phyloP scores from a whole-genome alignment of 306 rosid species.

The Phaseolus lunatus region DNA sequence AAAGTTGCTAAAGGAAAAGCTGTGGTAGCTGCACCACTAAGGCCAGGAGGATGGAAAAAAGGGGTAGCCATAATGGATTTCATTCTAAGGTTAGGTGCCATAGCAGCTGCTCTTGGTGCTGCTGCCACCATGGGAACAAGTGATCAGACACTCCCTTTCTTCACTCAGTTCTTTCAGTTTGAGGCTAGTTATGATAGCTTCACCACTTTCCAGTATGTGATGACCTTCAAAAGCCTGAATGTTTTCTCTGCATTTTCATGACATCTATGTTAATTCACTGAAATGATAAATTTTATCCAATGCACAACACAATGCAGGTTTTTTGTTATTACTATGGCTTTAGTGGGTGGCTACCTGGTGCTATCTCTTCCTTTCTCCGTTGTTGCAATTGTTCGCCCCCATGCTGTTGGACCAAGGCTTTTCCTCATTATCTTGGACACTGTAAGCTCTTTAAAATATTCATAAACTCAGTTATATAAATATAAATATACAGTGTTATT shows the following conservation, averaged over 20 bases:
- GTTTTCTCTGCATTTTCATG: neutral
- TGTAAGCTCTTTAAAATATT: conserved; percentile 43
- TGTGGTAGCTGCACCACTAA: conserved; percentile 30
- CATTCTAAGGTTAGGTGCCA: conserved; percentile 76
- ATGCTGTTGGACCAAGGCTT: conserved; percentile 68
- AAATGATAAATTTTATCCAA: neutral
- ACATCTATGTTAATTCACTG: neutral
- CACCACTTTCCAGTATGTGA: conserved; percentile 72
- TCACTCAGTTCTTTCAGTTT: conserved; percentile 92
- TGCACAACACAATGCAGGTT: conserved; percentile 67
- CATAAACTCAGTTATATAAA: neutral
- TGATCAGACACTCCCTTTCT: conserved; percentile 83
- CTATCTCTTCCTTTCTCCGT: conserved; percentile 86
- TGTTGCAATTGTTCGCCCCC: conserved; percentile 74
- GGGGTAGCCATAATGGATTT: conserved; percentile 76
- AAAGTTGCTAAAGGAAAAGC: conserved; percentile 56
- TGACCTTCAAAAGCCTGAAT: conserved; percentile 3
- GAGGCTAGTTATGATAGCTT: conserved; percentile 85
- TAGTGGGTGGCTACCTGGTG: conserved; percentile 83
- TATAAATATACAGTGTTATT: neutral
- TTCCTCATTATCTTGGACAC: conserved; percentile 80
- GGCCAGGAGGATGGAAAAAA: conserved; percentile 64
- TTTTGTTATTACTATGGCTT: conserved; percentile 76
- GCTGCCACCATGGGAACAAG: conserved; percentile 82
- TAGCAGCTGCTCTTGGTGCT: conserved; percentile 66